Conservation (phyloP, 805 yeast species). For the Yamadazyma laniorum region DNA sequence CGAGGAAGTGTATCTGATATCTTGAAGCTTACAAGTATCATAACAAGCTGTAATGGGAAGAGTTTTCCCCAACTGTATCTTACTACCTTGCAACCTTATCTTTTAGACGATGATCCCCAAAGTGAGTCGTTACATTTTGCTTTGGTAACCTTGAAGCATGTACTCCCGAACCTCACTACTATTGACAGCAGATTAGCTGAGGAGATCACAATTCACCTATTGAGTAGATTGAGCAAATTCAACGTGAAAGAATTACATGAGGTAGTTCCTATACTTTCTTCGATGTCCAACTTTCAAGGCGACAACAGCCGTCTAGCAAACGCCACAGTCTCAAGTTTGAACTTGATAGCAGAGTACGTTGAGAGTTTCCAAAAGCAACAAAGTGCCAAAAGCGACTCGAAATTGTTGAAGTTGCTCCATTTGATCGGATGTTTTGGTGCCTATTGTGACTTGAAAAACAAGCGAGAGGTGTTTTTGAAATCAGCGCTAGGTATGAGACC, state of each 20-base stretch:
- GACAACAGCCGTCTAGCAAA: slow-evolving; percentile 51
- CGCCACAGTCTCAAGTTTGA: slow-evolving; percentile 64
- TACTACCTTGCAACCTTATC: slow-evolving; percentile 59
- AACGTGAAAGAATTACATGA: slow-evolving; percentile 60
- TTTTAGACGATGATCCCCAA: slow-evolving; percentile 44
- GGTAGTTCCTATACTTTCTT: slow-evolving; percentile 72
- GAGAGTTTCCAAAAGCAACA: slow-evolving; percentile 15
- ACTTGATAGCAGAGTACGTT: slow-evolving; percentile 48
- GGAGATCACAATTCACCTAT: background rate
- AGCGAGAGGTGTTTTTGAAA: slow-evolving; percentile 36
- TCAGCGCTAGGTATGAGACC: slow-evolving; percentile 43
- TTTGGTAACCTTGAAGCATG: background rate
- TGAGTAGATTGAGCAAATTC: slow-evolving; percentile 52
- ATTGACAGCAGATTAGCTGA: slow-evolving; percentile 1
- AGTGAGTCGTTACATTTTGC: background rate
- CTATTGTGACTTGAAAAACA: slow-evolving; percentile 58
- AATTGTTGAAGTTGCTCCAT: slow-evolving; percentile 54
- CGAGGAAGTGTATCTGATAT: background rate
- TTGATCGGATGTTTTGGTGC: slow-evolving; percentile 72
- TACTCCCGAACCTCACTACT: background rate
- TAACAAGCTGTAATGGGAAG: slow-evolving; percentile 48
- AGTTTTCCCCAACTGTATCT: slow-evolving; percentile 65
- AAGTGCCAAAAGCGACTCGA: slow-evolving; percentile 37
- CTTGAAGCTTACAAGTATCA: slow-evolving; percentile 16
- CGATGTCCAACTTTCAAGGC: slow-evolving; percentile 44